Evolutionary conservation across 164 flowering plant genomes (phyloP), one percentile per base, ranked within the genome.

Genomic region (Cinnamomum chago): DNA sequence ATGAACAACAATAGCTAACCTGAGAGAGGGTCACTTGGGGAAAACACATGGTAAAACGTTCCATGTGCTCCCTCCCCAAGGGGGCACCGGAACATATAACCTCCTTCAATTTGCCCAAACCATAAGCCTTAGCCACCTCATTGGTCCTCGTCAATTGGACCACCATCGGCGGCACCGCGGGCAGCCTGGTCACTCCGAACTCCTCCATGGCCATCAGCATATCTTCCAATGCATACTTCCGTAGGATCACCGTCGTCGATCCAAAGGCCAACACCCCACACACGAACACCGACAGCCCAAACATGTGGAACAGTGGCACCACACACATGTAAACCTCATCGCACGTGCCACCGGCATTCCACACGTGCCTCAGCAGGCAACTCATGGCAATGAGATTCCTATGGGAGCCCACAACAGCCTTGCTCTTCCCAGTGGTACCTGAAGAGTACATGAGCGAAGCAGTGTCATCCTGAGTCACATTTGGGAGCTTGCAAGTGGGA

Each of bases 361-460:
- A 81, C 51, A 78, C 83, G 14, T 73, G 72, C 72, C 71, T 67
- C 33, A 78, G 55, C 25, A 68, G 60, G 62, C 77, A 70, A 52
- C 77, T 71, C 81, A 78, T 78, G 13, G 79, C 67, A 17, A 81
- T 73, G 11, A 78, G 35, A 27, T 66, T 81, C 30, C 79, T 55
- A 62, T 81, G 83, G 10, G 76, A 69, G 72, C 81, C 75, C 60
- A 75, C 72, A 69, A 81, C 83, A 0, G 79, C 78, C 71, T 81
- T 81, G 75, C 78, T 81, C 77, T 75, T 81, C 60, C 83, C 83
- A 0, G 83, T 81, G 22, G 83, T 81, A 65, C 83, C 83, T 2
- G 83, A 81, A 0, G 83, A 81, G 74, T 78, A 81, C 80, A 78
- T 78, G n/a, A 81, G 76, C 30, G 80, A 78, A 1, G 83, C 83